phyloP scores from a whole-genome alignment of 108 stramenopile genomes.

The Pseudonitzschia delicatissima region DNA sequence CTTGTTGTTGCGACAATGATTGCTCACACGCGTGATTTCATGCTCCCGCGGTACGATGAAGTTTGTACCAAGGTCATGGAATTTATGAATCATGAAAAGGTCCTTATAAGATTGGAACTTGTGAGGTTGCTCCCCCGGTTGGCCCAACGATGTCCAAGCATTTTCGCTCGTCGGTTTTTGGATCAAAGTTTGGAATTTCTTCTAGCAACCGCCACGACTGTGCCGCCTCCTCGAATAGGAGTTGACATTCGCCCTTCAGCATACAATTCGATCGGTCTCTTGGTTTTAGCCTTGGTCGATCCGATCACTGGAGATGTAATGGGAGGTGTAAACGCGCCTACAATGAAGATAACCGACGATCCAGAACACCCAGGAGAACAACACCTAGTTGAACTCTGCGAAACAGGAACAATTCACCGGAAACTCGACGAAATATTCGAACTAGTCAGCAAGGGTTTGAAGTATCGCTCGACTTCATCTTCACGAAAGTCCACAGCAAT shows the following conservation, averaged over 20 bases:
- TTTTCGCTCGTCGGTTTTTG: constrained; percentile 87
- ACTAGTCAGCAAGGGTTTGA: constrained; percentile 52
- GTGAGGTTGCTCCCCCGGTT: constrained; percentile 86
- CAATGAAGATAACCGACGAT: constrained; percentile 61
- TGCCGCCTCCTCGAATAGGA: constrained; percentile 38
- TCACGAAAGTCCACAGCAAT: constrained; percentile 22
- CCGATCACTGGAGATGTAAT: constrained; percentile 62
- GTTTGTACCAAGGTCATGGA: constrained; percentile 77
- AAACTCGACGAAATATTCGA: constrained; percentile 73
- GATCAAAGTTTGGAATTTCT: constrained; percentile 73
- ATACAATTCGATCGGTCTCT: constrained; percentile 82
- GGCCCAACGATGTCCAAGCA: constrained; percentile 71
- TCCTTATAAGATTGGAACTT: constrained; percentile 82
- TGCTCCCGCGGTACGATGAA: constrained; percentile 92
- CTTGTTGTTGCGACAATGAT: constrained; percentile 86
- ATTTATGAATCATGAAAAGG: constrained; percentile 64
- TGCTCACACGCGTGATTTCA: constrained; percentile 84
- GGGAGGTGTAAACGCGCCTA: constrained; percentile 47
- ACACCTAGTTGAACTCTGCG: constrained; percentile 43
- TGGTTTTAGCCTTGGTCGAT: constrained; percentile 82
- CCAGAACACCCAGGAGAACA: constrained; percentile 31
- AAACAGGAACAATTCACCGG: constrained; percentile 50
- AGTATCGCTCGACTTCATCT: constrained; percentile 11
- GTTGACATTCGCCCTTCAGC: constrained; percentile 80
- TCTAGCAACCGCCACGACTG: constrained; percentile 50